A percentile compares a stretch with the other conserved stretches of the same genome.
Conservation (phyloP, 2,329 filamentous ascomycete species). For the Amauroascus niger region DNA sequence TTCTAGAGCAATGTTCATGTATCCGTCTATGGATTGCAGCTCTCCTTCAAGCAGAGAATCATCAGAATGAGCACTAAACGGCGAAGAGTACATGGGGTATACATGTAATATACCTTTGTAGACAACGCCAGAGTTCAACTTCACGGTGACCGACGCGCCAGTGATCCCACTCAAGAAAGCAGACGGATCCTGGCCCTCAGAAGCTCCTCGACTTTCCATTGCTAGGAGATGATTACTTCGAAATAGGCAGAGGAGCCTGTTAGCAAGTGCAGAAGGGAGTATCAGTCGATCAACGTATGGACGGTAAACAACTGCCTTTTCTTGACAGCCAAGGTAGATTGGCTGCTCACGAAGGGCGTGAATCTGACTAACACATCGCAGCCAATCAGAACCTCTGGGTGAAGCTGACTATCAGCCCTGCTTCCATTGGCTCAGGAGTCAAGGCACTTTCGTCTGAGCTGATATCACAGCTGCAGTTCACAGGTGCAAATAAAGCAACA, state of each 20-base stretch:
- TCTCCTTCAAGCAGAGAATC: constrained; percentile 54
- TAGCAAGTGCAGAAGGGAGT: not conserved
- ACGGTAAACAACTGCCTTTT: no score
- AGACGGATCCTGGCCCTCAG: constrained; percentile 82
- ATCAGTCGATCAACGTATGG: no score
- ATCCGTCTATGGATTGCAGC: constrained; percentile 92
- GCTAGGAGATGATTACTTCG: constrained; percentile 13
- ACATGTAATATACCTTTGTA: constrained; percentile 60
- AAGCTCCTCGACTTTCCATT: constrained; percentile 66
- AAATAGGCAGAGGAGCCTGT: not conserved
- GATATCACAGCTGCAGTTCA: not conserved
- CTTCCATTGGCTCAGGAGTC: not conserved
- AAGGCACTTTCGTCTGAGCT: not conserved
- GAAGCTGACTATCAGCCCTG: not conserved
- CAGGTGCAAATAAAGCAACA: not conserved
- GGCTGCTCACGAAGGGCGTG: no score
- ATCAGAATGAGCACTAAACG: not conserved
- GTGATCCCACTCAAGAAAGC: constrained; percentile 91
- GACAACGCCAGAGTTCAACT: constrained; percentile 95
- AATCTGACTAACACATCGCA: not conserved
- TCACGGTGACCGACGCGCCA: constrained; percentile 85
- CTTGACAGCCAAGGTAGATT: no score
- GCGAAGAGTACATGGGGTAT: not conserved
- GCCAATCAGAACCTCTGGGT: not conserved
- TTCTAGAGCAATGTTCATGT: constrained; percentile 99